Percentiles rank a stretch among this genome's conserved stretches.
These are phyloP conservation scores for Raphanus raphanistrum DNA, from an alignment of 345 rosid genomes.

Conservation along the genomic window DNA sequence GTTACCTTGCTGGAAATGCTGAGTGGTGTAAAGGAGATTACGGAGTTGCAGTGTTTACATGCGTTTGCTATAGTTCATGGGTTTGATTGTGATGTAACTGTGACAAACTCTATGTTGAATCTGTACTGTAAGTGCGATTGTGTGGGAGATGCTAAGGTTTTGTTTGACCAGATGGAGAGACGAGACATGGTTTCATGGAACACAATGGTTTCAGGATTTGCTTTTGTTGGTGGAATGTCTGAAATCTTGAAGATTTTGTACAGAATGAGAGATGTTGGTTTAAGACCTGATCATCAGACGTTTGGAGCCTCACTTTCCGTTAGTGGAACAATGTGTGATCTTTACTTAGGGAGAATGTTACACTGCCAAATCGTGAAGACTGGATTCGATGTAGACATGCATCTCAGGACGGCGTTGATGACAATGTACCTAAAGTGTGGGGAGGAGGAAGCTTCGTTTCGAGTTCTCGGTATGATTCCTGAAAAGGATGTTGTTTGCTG, in stretches of 20 bases:
- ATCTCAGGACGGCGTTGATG: constrained; percentile 59
- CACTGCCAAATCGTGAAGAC: constrained; percentile 56
- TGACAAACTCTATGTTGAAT: constrained; percentile 49
- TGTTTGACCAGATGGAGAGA: constrained; percentile 48
- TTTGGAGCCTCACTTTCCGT: constrained; percentile 48
- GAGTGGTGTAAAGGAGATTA: constrained; percentile 43
- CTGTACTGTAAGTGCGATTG: constrained; percentile 47
- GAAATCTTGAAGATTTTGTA: constrained; percentile 45
- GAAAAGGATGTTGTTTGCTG: constrained; percentile 67
- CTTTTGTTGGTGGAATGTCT: constrained; percentile 41
- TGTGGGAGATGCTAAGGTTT: constrained; percentile 46
- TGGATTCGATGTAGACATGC: constrained; percentile 51
- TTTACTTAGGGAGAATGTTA: constrained; percentile 48
- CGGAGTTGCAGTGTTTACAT: constrained; percentile 50
- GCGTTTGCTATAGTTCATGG: constrained; percentile 47
- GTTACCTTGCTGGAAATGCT: constrained; percentile 57
- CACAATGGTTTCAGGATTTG: constrained; percentile 52
- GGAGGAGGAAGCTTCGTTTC: constrained; percentile 47
- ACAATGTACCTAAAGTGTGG: constrained; percentile 73
- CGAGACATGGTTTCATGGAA: constrained; percentile 63
- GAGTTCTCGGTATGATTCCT: constrained; percentile 39
- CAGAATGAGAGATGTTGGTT: constrained; percentile 45
- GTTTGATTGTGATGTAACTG: constrained; percentile 42
- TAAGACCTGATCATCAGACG: constrained; percentile 52
- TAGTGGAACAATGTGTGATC: constrained; percentile 42